Evolutionary conservation across 805 yeast species (phyloP), one percentile per base, ranked within the genome.

Genomic region (Saccharomycopsis babjevae): DNA sequence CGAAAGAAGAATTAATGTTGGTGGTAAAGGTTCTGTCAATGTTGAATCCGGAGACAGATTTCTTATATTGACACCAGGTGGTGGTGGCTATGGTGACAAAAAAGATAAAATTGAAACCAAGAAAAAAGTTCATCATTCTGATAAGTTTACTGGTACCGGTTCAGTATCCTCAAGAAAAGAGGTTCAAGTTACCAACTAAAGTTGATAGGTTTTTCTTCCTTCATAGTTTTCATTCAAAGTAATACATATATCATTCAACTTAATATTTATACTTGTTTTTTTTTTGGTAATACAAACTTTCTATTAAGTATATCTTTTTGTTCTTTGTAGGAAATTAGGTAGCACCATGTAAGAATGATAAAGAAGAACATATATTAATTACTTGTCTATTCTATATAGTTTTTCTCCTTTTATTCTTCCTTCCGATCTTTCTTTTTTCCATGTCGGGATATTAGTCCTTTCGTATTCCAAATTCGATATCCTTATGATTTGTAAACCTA

Each of bases 1-100:
- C 60, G 68, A 71, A 64, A 75, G 77, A 64, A 67, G 66, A 16
- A 73, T 79, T 39, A 82, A 78, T 63, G 76, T 89, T 25, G 91
- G 92, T 5, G 96, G 94, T 22, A 87, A 86, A 71, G 82, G 85
- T 66, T 81, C 89, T 0, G 81, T 87, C 1, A 68, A 74, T 11
- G 77, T 83, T 59, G 66, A 73, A 16, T 70, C 78, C 4, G 94
- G 94, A 2, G 96, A 89, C 67, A 76, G 88, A 57, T 70, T 89
- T 42, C 71, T 84, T 7, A 82, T 89, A 42, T 71, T 76, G 66
- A 88, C 96, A 0, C 96, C 96, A 1, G 96, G 96, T 54, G 96
- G 94, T 38, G 96, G 94, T 54, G 96, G 91, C 0, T 88, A 77
- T 71, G 96, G 96, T 40, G 46, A 50, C n/a, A 40, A 50, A 15